Evolutionary conservation across 345 rosid genomes (phyloP).

Genomic region (Aquilaria sinensis): DNA sequence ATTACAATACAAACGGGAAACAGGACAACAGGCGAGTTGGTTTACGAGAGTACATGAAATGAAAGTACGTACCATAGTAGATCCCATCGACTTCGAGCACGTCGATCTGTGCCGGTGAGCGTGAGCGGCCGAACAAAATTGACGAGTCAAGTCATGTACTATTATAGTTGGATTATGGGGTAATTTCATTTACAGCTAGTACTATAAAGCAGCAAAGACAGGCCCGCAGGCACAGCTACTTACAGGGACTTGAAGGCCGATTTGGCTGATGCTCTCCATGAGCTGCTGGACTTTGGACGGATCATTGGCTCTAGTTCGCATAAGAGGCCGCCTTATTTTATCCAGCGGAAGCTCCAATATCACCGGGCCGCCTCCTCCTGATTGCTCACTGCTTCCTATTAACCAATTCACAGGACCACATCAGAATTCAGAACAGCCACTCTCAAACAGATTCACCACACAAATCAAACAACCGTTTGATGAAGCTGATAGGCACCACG

Average conservation of each 20-base stretch:
- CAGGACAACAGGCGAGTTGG: too few relatives aligned
- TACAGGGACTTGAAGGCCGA: constrained; percentile 95
- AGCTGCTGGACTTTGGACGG: constrained; percentile 75
- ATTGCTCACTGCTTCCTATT: too few relatives aligned
- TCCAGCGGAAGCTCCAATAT: constrained; percentile 66
- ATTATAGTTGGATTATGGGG: too few relatives aligned
- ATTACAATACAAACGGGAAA: not conserved
- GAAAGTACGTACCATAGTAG: constrained; percentile 51
- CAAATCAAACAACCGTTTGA: too few relatives aligned
- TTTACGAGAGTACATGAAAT: not conserved
- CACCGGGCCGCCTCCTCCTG: constrained; percentile 38
- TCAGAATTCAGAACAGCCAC: too few relatives aligned
- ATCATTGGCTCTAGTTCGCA: constrained; percentile 86
- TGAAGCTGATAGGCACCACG: too few relatives aligned
- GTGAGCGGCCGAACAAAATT: too few relatives aligned
- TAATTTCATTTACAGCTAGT: too few relatives aligned
- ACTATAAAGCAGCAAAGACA: too few relatives aligned
- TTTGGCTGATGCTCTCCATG: constrained; percentile 68
- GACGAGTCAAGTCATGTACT: not conserved
- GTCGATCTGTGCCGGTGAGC: constrained; percentile 57
- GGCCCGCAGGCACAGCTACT: not conserved
- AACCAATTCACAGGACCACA: too few relatives aligned
- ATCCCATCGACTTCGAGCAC: constrained; percentile 92
- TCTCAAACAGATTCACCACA: too few relatives aligned
- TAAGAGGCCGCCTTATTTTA: constrained; percentile 74